Conservation (phyloP, 345 rosid species). For the Nasturtium officinale region DNA sequence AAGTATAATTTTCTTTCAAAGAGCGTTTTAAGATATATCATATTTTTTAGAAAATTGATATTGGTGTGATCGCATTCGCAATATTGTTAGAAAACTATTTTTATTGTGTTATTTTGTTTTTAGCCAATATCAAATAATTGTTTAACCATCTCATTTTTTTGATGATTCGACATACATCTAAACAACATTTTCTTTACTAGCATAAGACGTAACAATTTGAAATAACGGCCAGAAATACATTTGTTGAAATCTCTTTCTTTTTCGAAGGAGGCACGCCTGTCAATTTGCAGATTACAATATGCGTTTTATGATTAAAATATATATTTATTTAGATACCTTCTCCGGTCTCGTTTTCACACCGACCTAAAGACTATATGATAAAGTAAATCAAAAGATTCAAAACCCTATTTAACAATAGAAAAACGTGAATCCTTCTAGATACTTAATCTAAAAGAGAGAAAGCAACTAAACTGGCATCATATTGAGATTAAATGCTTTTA, state of each 20-base stretch:
- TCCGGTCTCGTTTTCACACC: conserved; percentile 38
- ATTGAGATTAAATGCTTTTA: conserved; percentile 3
- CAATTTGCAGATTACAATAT: conserved; percentile 19
- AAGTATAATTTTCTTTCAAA: neutral
- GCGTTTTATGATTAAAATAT: neutral
- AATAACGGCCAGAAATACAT: neutral
- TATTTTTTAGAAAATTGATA: no score
- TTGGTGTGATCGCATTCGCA: neutral
- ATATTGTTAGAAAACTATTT: neutral
- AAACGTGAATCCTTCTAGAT: conserved; percentile 31
- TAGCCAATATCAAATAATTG: neutral
- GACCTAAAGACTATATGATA: neutral
- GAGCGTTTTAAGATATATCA: neutral
- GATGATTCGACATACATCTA: neutral
- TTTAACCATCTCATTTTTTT: neutral
- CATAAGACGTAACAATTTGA: neutral
- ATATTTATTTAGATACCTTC: conserved; percentile 30
- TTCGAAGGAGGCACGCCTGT: conserved; percentile 24
- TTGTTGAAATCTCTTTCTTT: neutral
- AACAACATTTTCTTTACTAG: neutral
- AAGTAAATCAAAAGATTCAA: neutral
- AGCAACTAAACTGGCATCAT: neutral
- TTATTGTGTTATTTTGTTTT: neutral
- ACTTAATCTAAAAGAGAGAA: neutral
- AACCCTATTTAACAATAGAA: conserved; percentile 5